Base-by-base conservation (phyloP, 2,329 filamentous ascomycete species). In the Phyllosticta ampelicida region DNA sequence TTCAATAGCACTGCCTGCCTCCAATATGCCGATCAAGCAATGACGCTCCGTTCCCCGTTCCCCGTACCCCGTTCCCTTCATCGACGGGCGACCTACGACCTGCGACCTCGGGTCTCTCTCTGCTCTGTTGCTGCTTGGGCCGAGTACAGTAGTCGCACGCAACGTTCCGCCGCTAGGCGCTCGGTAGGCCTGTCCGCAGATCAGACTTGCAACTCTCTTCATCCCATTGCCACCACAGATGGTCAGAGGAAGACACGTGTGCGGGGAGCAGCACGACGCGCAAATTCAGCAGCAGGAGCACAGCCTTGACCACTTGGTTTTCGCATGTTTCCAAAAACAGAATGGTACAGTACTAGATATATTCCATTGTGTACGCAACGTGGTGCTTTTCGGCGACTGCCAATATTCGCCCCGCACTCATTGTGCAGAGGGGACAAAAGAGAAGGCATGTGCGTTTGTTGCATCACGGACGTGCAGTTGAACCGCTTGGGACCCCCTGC, bases 391-490 rank as follows among this genome's bases (percentile, higher is more conserved):
- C 8, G 23, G 23, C 36, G 36, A 5, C 36, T 16, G 36, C 36
- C 36, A 26, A 26, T 44, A n/a, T 16, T 16, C 36, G 36, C 36
- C 36, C 36, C 36, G 23, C 23, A 26, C 23, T 26, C 23, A 4
- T 26, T 26, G 23, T 16, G 36, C 36, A 44, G n/a, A 44, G 36
- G 36, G 6, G 13, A 44, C 16, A 44, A n/a, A 44, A 16, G n/a
- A 44, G 36, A 44, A n/a, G 36, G 36, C 13, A 44, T 44, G 36
- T n/a, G 36, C 36, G n/a, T 44, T n/a, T 16, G 13, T 44, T 44
- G 36, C 36, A 44, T 44, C 13, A 44, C n/a, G 36, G 36, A 36
- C 69, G 71, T 59, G 61, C 64, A 65, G 73, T 74, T 60, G 67
- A 65, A 52, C 71, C 71, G 23, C 16, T 51, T 19, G 21, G 44